Conservation (phyloP, 495 filamentous ascomycete species). For the Hyaloscypha bicolor region DNA sequence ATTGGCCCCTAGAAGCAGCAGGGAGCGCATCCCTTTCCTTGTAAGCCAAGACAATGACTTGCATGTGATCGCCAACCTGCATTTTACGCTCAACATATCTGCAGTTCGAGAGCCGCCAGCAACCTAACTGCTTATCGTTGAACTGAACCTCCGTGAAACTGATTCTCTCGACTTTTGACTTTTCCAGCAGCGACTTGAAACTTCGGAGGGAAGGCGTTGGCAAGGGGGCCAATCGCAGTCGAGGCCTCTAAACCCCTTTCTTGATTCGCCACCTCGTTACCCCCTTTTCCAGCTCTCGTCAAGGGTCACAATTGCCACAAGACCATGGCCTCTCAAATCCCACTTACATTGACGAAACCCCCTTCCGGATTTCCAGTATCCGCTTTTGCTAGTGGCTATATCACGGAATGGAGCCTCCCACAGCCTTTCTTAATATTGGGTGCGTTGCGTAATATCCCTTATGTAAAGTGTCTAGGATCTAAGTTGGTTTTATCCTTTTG, state of each 20-base stretch:
- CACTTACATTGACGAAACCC: no score
- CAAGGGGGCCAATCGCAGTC: not conserved
- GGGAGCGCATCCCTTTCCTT: not conserved
- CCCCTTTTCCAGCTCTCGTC: not conserved
- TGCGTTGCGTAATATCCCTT: no score
- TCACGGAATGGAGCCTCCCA: no score
- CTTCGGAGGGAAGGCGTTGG: not conserved
- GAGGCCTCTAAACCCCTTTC: not conserved
- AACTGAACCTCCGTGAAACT: not conserved
- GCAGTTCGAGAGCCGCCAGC: not conserved
- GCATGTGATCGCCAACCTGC: conserved; percentile 24
- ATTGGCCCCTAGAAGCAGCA: not conserved
- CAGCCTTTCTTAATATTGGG: no score
- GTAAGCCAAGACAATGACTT: conserved; percentile 10
- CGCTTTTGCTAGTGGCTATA: no score
- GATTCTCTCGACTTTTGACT: not conserved
- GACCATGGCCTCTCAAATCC: no score
- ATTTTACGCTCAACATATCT: conserved; percentile 1
- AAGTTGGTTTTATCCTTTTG: no score
- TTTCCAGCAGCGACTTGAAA: not conserved
- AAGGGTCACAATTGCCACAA: not conserved
- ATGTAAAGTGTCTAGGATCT: no score
- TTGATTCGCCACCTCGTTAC: not conserved
- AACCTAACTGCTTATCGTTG: not conserved
- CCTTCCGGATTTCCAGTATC: no score